A percentile compares a stretch with the other conserved stretches of the same genome.
These are phyloP conservation scores for Eucalyptus leucophloia DNA, from an alignment of 345 rosid species.

Conservation along the genomic window DNA sequence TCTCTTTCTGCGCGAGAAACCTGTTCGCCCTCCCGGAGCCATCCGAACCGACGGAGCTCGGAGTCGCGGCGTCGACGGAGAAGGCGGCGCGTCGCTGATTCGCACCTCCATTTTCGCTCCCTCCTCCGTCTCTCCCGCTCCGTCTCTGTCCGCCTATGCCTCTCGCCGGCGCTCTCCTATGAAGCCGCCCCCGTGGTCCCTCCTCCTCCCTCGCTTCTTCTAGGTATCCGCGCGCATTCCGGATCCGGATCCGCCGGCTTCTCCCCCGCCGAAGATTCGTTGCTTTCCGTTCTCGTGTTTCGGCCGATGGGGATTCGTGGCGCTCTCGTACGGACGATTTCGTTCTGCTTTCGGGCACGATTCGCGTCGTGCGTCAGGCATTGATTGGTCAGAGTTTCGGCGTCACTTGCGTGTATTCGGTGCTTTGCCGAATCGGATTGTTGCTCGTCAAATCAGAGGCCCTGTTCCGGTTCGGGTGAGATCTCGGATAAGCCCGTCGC, in stretches of 20 bases:
- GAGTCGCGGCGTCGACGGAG: background rate
- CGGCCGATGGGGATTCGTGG: background rate
- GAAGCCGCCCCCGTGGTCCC: constrained; percentile 56
- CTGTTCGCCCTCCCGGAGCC: background rate
- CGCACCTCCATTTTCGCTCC: background rate
- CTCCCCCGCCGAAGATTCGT: background rate
- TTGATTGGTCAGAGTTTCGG: background rate
- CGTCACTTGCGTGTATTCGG: background rate
- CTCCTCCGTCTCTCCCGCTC: background rate
- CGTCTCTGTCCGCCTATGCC: background rate
- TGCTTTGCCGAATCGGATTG: background rate
- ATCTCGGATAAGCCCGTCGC: constrained; percentile 32
- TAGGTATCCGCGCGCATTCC: constrained; percentile 15
- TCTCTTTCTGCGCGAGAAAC: background rate
- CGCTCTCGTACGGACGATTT: background rate
- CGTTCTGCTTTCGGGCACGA: background rate
- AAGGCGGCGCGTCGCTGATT: background rate
- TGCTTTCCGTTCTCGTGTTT: background rate
- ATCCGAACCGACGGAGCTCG: background rate
- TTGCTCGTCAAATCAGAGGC: background rate
- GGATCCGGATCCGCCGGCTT: background rate
- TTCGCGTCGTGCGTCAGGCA: background rate
- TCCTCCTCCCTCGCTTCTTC: background rate
- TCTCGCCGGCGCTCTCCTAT: constrained; percentile 19
- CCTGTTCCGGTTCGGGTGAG: constrained; percentile 13